Conservation (phyloP, 169 alveolate species). For the Cystoisospora suis region DNA sequence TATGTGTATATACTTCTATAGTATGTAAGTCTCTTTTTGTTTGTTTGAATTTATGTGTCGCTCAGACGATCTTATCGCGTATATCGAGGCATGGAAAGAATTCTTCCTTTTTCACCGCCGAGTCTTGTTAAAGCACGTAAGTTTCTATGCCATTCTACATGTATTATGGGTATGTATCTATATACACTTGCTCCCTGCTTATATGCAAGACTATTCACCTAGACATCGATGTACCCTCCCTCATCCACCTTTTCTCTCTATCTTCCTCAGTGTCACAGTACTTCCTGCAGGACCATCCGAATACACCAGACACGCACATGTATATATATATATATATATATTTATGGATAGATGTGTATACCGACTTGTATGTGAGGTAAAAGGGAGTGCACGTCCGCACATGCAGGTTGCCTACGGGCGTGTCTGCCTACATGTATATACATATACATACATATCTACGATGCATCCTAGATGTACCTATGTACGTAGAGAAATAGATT, state of each 20-base stretch:
- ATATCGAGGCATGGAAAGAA: background rate
- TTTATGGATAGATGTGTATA: background rate
- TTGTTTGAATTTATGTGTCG: background rate
- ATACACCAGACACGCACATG: background rate
- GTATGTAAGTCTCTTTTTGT: background rate
- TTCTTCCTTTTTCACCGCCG: background rate
- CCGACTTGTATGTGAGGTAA: background rate
- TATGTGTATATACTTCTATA: background rate
- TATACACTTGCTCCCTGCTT: too few relatives aligned
- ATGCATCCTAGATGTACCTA: background rate
- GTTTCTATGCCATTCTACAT: background rate
- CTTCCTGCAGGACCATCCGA: background rate
- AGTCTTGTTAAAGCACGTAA: background rate
- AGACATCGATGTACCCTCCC: too few relatives aligned
- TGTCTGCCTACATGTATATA: background rate
- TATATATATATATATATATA: background rate
- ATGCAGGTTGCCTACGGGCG: background rate
- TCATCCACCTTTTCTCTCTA: too few relatives aligned
- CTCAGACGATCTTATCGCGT: conserved; percentile 9
- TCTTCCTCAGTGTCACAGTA: background rate
- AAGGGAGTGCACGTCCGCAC: background rate
- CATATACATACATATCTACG: background rate
- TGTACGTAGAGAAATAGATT: background rate
- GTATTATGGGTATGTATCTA: background rate
- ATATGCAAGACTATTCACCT: too few relatives aligned